phyloP scores from a whole-genome alignment of 768 basidiomycete genomes.

The Boletus eberwhitei region DNA sequence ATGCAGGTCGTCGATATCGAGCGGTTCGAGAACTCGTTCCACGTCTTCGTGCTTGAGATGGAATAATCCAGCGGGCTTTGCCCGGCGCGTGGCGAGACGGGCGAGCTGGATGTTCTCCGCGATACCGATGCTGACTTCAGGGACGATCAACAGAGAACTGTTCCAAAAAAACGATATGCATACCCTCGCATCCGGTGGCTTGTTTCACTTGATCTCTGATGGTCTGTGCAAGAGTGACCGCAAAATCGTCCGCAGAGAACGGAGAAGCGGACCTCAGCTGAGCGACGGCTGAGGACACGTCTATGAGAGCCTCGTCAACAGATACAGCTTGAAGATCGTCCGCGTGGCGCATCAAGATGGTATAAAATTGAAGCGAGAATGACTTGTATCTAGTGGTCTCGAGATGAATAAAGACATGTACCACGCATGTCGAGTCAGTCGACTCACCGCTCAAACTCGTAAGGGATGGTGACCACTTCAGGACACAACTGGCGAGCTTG shows the following conservation, averaged over 20 bases:
- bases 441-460: slow-evolving; percentile 83
- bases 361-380: slow-evolving; percentile 85
- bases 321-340: slow-evolving; percentile 95
- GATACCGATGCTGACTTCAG: slow-evolving; percentile 85
- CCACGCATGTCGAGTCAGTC: not conserved
- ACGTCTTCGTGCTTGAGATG: slow-evolving; percentile 62
- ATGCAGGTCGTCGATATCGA: slow-evolving; percentile 78
- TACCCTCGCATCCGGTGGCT: slow-evolving; percentile 86
- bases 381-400: slow-evolving; percentile 67
- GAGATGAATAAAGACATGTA: not conserved
- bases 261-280: slow-evolving; percentile 28
- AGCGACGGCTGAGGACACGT: slow-evolving; percentile 65
- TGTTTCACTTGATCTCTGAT: slow-evolving; percentile 75
- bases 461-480: slow-evolving; percentile 72
- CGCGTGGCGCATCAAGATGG: slow-evolving; percentile 83
- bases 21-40: slow-evolving; percentile 53
- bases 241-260: slow-evolving; percentile 46
- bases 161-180: not conserved
- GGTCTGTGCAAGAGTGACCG: slow-evolving; percentile 74
- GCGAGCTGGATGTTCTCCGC: slow-evolving; percentile 90
- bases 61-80: slow-evolving; percentile 87
- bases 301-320: slow-evolving; percentile 93
- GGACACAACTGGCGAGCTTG: slow-evolving; percentile 80
- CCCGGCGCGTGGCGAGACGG: slow-evolving; percentile 83
- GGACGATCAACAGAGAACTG: not conserved